Evolutionary conservation across 768 basidiomycete species (phyloP), one percentile per base, ranked within the genome.

Genomic region (Trametes villosa): DNA sequence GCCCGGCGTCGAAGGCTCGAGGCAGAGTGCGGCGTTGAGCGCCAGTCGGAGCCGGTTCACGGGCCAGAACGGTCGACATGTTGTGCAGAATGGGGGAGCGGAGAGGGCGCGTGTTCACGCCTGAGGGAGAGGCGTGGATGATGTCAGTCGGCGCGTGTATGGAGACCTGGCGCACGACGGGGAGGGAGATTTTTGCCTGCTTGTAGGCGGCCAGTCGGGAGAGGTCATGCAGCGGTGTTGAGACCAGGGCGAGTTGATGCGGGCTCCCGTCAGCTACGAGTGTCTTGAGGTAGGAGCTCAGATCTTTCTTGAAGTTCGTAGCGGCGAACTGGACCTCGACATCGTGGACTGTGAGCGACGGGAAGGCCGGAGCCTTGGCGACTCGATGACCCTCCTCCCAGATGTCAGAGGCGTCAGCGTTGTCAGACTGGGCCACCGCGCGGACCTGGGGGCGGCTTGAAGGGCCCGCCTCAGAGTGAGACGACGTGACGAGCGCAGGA

Each of bases 51-150:
- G 38, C 24, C 24, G 53, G 55, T 9, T 49, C 33, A 15, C 46
- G 48, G 0, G 57, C 48, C 3, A 58, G 30, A 4, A 58, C 48
- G 0, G 57, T 58, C 1, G 57, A 58, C 57, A 58, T 58, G 12
- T 50, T 50, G 2, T 15, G 12, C 9, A 36, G 38, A 13, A 42
- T 29, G 1, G 30, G 36, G 15, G 27, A 6, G 5, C 13, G 15
- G 12, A 50, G 40, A 11, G 38, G 34, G 2, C 12, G 29, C 0
- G 38, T 17, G 22, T 13, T 22, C 12, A 20, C 6, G 4, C 45
- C 45, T 7, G 54, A 22, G 31, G 57, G 57, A 2, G 57, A 31
- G 2, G 57, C 57, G 13, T 58, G 48, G 22, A 50, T 50, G 22
- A 31, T 58, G 27, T 58, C 40, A 30, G 50, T 12, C 7, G 18